Evolutionary conservation across 2,329 filamentous ascomycete genomes (phyloP).

Genomic region (Neophaeococcomyces aloes): DNA sequence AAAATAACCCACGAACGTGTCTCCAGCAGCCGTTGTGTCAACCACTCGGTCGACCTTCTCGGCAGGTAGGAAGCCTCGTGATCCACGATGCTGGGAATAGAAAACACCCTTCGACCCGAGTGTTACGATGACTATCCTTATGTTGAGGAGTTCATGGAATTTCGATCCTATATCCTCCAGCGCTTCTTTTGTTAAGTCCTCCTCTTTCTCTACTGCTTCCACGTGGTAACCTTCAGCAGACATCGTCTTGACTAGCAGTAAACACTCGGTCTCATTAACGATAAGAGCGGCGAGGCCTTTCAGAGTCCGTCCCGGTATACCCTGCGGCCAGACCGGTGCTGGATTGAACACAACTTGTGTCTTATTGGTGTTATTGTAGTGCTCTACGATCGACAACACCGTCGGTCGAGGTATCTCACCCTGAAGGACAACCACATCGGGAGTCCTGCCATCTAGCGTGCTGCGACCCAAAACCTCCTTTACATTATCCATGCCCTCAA

Average conservation of each 20-base stretch:
- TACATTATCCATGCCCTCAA: constrained; percentile 33
- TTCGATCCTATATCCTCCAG: constrained; percentile 39
- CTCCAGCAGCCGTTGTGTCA: constrained; percentile 87
- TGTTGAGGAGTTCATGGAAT: constrained; percentile 56
- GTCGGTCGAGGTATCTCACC: constrained; percentile 63
- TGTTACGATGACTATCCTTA: constrained; percentile 70
- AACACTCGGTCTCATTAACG: constrained; percentile 83
- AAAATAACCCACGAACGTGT: constrained; percentile 88
- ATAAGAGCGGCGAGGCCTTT: constrained; percentile 63
- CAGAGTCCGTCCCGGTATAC: constrained; percentile 57
- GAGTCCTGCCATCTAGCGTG: constrained; percentile 30
- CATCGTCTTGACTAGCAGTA: constrained; percentile 50
- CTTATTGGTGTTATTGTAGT: constrained; percentile 36
- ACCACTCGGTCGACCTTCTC: constrained; percentile 62
- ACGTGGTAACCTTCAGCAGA: constrained; percentile 18
- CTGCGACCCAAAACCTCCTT: constrained; percentile 30
- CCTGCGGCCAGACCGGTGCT: constrained; percentile 68
- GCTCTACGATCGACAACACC: constrained; percentile 49
- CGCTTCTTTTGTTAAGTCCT: constrained; percentile 21
- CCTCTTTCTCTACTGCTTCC: constrained; percentile 19
- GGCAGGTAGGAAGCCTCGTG: constrained; percentile 46
- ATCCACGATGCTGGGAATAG: constrained; percentile 45
- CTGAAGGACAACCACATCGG: constrained; percentile 63
- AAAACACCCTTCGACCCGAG: constrained; percentile 70
- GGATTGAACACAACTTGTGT: constrained; percentile 72